phyloP scores from a whole-genome alignment of 192 early-diverging fungal genomes.

The Gryganskiella cystojenkinii region DNA sequence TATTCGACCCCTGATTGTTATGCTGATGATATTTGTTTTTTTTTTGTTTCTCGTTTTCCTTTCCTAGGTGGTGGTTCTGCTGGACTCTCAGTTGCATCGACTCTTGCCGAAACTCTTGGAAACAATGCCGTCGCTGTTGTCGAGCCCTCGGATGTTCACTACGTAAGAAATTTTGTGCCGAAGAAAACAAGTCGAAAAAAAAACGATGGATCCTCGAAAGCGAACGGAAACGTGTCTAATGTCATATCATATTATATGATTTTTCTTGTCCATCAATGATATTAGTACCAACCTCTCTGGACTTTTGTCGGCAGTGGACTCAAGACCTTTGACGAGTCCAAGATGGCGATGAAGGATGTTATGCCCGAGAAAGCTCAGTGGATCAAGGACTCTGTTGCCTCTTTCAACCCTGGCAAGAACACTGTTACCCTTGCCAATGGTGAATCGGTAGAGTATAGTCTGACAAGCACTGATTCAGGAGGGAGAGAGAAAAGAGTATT shows the following conservation, averaged over 20 bases:
- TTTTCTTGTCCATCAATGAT: background rate
- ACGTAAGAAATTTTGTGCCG: conserved; percentile 59
- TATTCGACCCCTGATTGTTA: background rate
- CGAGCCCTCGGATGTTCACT: conserved; percentile 77
- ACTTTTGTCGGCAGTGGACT: conserved; percentile 91
- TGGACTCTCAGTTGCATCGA: conserved; percentile 75
- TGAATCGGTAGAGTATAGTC: conserved; percentile 60
- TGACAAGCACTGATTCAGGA: background rate
- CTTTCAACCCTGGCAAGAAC: conserved; percentile 77
- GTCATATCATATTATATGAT: background rate
- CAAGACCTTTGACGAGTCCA: conserved; percentile 78
- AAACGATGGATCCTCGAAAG: too few species aligned
- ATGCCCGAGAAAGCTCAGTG: conserved; percentile 80
- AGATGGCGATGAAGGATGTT: conserved; percentile 72
- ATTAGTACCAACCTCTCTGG: conserved; percentile 87
- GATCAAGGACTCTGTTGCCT: conserved; percentile 76
- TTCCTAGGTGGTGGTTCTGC: conserved; percentile 64
- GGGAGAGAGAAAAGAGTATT: background rate
- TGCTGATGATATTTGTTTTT: too few species aligned
- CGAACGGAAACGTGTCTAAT: too few species aligned
- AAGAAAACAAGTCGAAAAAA: too few species aligned
- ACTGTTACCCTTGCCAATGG: conserved; percentile 74
- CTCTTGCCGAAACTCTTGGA: conserved; percentile 71
- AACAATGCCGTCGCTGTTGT: conserved; percentile 76
- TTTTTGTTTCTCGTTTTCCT: background rate